These are phyloP conservation scores for Nakazawaea siamensis DNA, from an alignment of 805 yeast species.

Conservation along the genomic window DNA sequence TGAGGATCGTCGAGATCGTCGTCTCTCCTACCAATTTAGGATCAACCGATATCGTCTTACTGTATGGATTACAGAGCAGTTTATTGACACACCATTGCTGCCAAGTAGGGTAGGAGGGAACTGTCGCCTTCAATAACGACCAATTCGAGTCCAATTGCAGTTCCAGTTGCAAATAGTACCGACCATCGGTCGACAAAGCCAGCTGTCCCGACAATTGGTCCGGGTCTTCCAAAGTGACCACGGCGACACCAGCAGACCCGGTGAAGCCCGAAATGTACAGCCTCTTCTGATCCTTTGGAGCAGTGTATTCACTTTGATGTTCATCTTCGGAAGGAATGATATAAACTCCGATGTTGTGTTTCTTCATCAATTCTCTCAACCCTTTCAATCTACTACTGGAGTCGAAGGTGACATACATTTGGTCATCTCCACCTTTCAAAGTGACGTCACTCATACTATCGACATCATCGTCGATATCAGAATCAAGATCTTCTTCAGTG, in stretches of 20 bases:
- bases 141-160: constrained; percentile 75
- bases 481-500: constrained; percentile 5
- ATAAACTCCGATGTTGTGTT: constrained; percentile 40
- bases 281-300: constrained; percentile 74
- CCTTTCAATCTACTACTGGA: constrained; percentile 27
- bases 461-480: constrained; percentile 2
- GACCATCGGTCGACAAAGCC: constrained; percentile 85
- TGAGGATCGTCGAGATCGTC: constrained; percentile 32
- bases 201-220: constrained; percentile 46
- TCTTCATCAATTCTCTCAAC: constrained; percentile 37
- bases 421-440: not conserved
- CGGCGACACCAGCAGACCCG: constrained; percentile 90
- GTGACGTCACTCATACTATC: too few relatives aligned
- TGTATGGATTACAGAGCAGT: constrained; percentile 33
- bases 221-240: constrained; percentile 47
- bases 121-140: constrained; percentile 75
- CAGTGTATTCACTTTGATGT: constrained; percentile 87
- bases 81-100: constrained; percentile 63
- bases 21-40: constrained; percentile 60
- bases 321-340: constrained; percentile 75
- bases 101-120: constrained; percentile 69
- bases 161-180: constrained; percentile 88
- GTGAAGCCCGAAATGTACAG: constrained; percentile 81
- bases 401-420: constrained; percentile 14
- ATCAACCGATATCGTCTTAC: constrained; percentile 69